A percentile compares a stretch with the other conserved stretches of the same genome.
Conservation (phyloP, 2,329 filamentous ascomycete species). For the Cucurbitaria berberidis region DNA sequence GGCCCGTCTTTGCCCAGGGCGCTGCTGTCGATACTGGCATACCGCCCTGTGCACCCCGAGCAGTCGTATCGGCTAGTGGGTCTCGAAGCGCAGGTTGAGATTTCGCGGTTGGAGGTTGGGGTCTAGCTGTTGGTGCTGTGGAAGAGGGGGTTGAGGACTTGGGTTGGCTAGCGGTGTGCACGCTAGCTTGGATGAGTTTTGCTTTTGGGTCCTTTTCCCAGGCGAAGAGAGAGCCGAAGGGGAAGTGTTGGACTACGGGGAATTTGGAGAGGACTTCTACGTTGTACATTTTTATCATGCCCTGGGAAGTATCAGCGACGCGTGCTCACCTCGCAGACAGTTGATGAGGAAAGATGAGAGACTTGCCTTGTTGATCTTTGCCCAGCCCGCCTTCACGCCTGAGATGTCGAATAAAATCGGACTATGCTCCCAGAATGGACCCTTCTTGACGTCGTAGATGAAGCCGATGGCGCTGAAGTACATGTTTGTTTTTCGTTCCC, state of each 20-base stretch:
- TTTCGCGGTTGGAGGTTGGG: conserved; percentile 28
- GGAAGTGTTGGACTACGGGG: conserved; percentile 94
- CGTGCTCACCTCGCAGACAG: not conserved
- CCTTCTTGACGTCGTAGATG: conserved; percentile 95
- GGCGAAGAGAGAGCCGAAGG: conserved; percentile 57
- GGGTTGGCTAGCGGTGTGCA: conserved; percentile 48
- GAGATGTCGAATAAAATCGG: conserved; percentile 94
- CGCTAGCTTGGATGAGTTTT: conserved; percentile 34
- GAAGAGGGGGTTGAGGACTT: conserved; percentile 25
- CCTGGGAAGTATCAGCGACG: conserved; percentile 54
- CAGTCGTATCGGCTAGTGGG: conserved; percentile 27
- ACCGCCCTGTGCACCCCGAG: conserved; percentile 13
- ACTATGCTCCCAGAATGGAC: conserved; percentile 93
- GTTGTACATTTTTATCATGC: conserved; percentile 99
- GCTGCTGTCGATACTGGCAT: conserved; percentile 29
- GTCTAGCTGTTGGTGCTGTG: conserved; percentile 26
- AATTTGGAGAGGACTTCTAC: conserved; percentile 96
- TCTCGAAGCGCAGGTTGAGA: conserved; percentile 32
- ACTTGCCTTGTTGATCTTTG: conserved; percentile 80
- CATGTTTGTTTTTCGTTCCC: conserved; percentile 60
- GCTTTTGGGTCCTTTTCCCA: conserved; percentile 56
- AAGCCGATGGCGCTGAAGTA: conserved; percentile 97
- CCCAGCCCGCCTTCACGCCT: conserved; percentile 88
- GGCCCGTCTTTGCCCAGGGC: conserved; percentile 27
- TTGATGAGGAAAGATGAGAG: not conserved